Base-by-base conservation (phyloP, 768 basidiomycete genomes). In the Suillus discolor region DNA sequence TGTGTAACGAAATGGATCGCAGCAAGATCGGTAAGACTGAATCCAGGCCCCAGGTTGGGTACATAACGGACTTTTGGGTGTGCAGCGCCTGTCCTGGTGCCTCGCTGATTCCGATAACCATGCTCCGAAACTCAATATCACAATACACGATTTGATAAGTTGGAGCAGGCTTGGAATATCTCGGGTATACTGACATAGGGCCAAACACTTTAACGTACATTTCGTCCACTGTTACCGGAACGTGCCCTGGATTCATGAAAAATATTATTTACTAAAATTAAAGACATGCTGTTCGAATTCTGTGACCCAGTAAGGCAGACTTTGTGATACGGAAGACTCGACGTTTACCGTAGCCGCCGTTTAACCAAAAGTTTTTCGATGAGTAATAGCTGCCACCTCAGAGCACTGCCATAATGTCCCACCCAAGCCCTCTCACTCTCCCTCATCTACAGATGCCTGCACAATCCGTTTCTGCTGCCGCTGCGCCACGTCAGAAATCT, bases 401-500 rank as follows among this genome's bases (percentile, higher is more conserved):
- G 9, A 76, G 74, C 77, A 74, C 76, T 69, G 74, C 84, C 83
- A 82, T 80, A 86, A 91, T 90, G 89, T 89, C 89, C 71, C 81
- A 85, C 71, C 85, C 86, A 68, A 82, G 81, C 66, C 79, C 82
- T 65, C 83, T 78, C 57, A 76, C 80, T 78, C 74, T 82, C 76
- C 60, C 82, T 73, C 77, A 47, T 69, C 62, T 77, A 74, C 78
- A 79, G 31, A 75, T 78, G 78, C 72, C 78, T 62, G 66, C 71
- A 55, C 77, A 74, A 63, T 69, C 78, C 18, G 15, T 70, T 59
- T 69, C 73, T 12, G 70, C 67, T 59, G 61, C 77, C 31, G 67
- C 77, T 70, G 72, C 82, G 61, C 71, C 63, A 76, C 81, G 75
- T 74, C 82, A 80, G 83, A 88, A 81, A 79, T 79, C 71, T 76